Conservation (phyloP, 225 moss, liverwort and hornwort genomes). For the Ulota crispa region DNA sequence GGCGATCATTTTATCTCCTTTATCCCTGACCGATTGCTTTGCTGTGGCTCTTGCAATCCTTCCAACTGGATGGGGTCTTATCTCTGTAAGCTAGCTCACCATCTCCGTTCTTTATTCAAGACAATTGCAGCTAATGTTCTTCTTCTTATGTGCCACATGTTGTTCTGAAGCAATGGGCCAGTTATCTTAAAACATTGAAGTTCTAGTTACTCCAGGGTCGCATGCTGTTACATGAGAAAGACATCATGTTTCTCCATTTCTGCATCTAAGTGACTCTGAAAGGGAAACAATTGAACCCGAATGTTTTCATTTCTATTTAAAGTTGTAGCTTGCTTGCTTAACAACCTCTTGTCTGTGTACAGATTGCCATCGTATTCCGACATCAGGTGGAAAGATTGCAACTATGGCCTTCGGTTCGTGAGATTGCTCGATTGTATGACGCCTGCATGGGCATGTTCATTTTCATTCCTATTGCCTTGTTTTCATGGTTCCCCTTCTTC, state of each 20-base stretch:
- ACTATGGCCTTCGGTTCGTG: slow-evolving; percentile 68
- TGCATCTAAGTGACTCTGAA: no score
- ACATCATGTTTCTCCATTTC: background rate
- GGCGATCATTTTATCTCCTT: slow-evolving; percentile 49
- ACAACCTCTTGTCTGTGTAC: slow-evolving; percentile 21
- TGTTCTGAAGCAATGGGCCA: background rate
- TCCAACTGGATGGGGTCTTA: slow-evolving; percentile 94
- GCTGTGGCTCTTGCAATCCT: slow-evolving; percentile 73
- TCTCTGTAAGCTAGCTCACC: slow-evolving; percentile 61
- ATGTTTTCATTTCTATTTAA: background rate
- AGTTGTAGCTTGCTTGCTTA: background rate
- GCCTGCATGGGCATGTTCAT: slow-evolving; percentile 77
- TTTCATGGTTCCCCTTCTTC: slow-evolving; percentile 96
- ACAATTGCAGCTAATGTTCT: background rate
- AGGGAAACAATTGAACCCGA: background rate
- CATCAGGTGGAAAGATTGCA: slow-evolving; percentile 46
- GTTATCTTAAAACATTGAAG: background rate
- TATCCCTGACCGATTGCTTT: slow-evolving; percentile 82
- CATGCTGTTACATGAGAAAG: background rate
- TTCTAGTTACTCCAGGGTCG: background rate
- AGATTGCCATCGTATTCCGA: slow-evolving; percentile 72
- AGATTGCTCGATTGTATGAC: slow-evolving; percentile 78
- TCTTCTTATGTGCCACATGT: background rate
- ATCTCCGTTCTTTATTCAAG: background rate
- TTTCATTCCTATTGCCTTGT: slow-evolving; percentile 76